Evolutionary conservation across 2,329 filamentous ascomycete species (phyloP), one percentile per base, ranked within the genome.

Genomic region (Penicillium sp.): DNA sequence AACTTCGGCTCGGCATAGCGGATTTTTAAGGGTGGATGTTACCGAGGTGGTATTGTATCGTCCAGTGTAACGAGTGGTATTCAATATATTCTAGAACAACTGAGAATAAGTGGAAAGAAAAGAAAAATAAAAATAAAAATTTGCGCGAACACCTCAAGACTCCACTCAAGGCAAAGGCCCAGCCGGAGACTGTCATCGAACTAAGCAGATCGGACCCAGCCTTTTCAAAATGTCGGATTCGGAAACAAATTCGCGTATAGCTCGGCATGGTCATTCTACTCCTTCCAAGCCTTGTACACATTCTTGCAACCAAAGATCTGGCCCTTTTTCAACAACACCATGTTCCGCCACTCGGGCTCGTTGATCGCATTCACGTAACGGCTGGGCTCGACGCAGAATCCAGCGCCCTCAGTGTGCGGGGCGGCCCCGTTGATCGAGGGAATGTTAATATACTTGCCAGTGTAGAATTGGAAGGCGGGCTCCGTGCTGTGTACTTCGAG

Each of bases 381-480:
- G 65, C 89, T 89, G 0, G 93, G 92, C 79, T 99, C 94, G 41
- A 96, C 86, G 71, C 91, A 96, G 76, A 97, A 95, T 0, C 88
- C 93, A 42, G 86, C 84, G 45, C 90, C 82, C 4, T 83, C 68
- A 0, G 81, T 83, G 45, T 89, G 82, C 1, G 86, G 85, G 0
- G 87, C 83, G 26, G 82, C 72, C 2, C 77, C 79, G 29, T 76
- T 79, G 21, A 79, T 76, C 53, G 73, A 86, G 0, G 89, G 87
- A 12, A 95, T 87, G 63, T 94, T 77, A 60, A 95, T 91, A 67
- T 85, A 87, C 67, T 89, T 87, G 59, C 93, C 94, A 0, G 91
- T 95, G 75, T 97, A 97, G 76, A 96, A 95, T 73, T 97, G 93
- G 79, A 96, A 97, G 0, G 90, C 89, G 0, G 94, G 94, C 78